phyloP scores from a whole-genome alignment of 345 rosid genomes.

The Eucalyptus cladocalyx region DNA sequence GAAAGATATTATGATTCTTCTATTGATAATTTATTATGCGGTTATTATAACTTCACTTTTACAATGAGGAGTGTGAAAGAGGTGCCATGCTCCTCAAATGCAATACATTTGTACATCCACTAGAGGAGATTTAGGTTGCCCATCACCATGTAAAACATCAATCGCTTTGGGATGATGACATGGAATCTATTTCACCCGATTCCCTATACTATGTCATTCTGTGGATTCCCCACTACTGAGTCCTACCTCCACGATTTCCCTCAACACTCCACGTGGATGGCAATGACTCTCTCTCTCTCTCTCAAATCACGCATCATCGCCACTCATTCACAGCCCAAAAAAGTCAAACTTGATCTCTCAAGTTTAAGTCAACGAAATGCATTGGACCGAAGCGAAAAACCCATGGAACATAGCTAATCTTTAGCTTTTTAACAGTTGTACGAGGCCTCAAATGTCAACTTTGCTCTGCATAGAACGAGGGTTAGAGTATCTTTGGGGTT shows the following conservation, averaged over 20 bases:
- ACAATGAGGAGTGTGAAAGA: neutral
- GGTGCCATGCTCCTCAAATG: neutral
- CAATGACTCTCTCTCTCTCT: neutral
- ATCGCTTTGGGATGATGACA: neutral
- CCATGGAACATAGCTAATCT: neutral
- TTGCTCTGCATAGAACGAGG: neutral
- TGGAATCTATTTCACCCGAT: neutral
- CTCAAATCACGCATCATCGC: neutral
- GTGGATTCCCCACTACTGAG: neutral
- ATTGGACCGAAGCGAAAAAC: neutral
- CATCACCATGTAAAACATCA: neutral
- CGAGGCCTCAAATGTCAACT: neutral
- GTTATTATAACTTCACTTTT: too few relatives aligned
- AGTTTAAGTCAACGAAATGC: neutral
- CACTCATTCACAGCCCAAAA: neutral
- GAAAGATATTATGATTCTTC: accelerated
- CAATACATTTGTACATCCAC: neutral
- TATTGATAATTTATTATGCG: accelerated
- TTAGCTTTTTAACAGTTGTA: neutral
- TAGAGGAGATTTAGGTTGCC: neutral
- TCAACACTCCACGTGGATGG: neutral
- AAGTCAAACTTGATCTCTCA: neutral
- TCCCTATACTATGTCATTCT: neutral
- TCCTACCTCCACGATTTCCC: neutral
- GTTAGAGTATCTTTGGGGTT: neutral